Evolutionary conservation across 2,329 filamentous ascomycete genomes (phyloP).

Genomic region (Monosporascus sp.): DNA sequence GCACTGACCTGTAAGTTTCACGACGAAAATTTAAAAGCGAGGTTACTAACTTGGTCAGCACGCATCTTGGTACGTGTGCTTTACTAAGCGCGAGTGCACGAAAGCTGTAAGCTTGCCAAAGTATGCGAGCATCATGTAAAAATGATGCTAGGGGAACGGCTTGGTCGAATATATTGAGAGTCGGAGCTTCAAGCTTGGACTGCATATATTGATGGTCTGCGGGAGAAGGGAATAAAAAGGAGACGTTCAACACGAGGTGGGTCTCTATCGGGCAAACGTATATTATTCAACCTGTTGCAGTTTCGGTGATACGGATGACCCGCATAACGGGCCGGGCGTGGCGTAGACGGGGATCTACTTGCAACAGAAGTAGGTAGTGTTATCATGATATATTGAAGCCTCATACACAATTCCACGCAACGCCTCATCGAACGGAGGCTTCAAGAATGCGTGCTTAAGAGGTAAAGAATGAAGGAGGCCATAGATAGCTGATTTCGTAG

Average conservation of each 20-base stretch:
- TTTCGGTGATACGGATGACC: neutral
- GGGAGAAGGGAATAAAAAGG: neutral
- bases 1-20: constrained; percentile 64
- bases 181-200: neutral
- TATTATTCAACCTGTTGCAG: neutral
- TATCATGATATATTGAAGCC: neutral
- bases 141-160: neutral
- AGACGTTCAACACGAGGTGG: neutral
- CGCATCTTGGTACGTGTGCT: constrained; percentile 34
- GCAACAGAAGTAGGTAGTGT: neutral
- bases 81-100: constrained; percentile 24
- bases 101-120: neutral
- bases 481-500: neutral
- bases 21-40: neutral
- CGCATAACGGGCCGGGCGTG: too few relatives aligned
- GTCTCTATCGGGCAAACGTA: neutral
- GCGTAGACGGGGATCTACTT: too few relatives aligned
- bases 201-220: too few relatives aligned
- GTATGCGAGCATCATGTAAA: neutral
- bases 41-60: constrained; percentile 20
- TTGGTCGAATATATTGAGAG: neutral
- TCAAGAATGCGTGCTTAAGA: neutral
- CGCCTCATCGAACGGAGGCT: neutral
- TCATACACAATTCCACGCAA: neutral
- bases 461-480: neutral